These are phyloP conservation scores for Flaveria floridana DNA, from an alignment of 140 eudicot genomes.

Conservation along the genomic window DNA sequence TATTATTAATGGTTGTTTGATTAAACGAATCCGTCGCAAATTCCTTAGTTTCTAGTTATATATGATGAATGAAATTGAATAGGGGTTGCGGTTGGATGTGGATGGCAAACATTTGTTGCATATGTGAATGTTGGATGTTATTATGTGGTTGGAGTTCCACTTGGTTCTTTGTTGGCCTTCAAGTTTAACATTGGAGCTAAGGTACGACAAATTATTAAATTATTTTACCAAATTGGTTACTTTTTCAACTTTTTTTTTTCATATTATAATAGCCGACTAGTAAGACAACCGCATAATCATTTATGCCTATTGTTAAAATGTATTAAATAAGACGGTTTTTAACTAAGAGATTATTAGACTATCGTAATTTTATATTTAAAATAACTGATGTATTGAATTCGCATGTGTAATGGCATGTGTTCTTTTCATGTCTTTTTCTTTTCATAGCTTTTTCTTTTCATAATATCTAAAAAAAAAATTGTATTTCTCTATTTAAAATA, in stretches of 20 bases:
- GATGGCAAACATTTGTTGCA: conserved; percentile 51
- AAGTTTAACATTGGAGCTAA: conserved; percentile 44
- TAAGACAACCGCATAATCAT: neutral
- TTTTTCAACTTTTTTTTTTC: neutral
- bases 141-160: conserved; percentile 47
- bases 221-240: neutral
- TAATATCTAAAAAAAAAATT: neutral
- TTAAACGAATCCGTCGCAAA: neutral
- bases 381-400: neutral
- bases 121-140: conserved; percentile 44
- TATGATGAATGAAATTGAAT: neutral
- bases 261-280: no score
- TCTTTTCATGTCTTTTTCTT: neutral
- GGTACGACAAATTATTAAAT: conserved; percentile 22
- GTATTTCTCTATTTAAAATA: neutral
- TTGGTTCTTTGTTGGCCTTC: conserved; percentile 42
- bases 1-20: neutral
- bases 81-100: conserved; percentile 59
- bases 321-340: no score
- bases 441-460: neutral
- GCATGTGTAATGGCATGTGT: neutral
- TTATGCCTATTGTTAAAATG: no score
- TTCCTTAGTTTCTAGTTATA: no score
- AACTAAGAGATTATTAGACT: no score
- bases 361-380: no score